Conservation (phyloP, 2,329 filamentous ascomycete genomes). For the Fusarium temperatum region DNA sequence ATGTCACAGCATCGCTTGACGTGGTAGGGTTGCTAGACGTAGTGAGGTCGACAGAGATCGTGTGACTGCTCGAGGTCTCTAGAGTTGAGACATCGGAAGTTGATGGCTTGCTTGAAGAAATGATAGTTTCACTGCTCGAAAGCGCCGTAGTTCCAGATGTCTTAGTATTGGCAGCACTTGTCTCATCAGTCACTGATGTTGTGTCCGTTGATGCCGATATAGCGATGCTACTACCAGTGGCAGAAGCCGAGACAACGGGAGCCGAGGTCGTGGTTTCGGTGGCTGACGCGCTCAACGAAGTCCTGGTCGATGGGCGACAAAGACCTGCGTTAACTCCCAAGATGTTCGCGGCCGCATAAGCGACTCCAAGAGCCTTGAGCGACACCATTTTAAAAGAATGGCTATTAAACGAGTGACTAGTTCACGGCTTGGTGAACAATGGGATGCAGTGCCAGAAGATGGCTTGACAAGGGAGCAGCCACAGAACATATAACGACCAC, state of each 20-base stretch:
- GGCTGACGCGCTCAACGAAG: not conserved
- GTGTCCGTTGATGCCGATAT: not conserved
- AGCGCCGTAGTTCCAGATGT: not conserved
- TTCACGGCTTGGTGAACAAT: not conserved
- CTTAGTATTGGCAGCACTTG: not conserved
- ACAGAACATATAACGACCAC: not conserved
- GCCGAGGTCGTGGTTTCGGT: not conserved
- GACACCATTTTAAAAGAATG: conserved; percentile 15
- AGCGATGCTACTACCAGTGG: not conserved
- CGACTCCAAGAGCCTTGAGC: not conserved
- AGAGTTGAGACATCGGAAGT: not conserved
- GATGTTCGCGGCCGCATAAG: not conserved
- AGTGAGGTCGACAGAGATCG: not conserved
- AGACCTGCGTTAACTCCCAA: not conserved
- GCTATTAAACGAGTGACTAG: not conserved
- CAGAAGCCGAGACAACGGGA: not conserved
- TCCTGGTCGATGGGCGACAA: not conserved
- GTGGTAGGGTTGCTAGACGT: not conserved
- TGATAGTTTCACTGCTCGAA: not conserved
- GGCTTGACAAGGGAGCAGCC: too few species aligned
- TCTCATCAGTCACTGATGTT: not conserved
- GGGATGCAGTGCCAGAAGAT: not conserved
- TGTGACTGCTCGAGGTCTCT: not conserved
- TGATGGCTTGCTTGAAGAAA: not conserved
- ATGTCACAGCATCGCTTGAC: not conserved